Conservation (phyloP, 768 basidiomycete genomes). For the Antrodiella citrinella region DNA sequence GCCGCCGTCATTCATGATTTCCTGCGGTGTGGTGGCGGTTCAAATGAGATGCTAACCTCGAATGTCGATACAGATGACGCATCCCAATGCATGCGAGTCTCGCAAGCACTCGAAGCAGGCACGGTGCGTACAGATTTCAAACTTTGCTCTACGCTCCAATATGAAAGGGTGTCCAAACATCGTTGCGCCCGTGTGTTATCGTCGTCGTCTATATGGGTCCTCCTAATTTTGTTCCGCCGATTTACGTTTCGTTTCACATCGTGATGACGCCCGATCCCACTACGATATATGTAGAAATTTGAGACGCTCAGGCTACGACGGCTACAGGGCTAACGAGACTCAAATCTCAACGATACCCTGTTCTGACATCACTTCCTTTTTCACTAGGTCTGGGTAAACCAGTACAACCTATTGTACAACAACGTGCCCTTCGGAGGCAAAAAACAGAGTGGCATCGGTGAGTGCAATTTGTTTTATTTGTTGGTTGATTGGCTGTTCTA, state of each 20-base stretch:
- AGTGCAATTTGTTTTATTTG: too few relatives aligned
- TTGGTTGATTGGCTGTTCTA: too few relatives aligned
- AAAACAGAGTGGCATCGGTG: conserved; percentile 85
- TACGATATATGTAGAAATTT: neutral
- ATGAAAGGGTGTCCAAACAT: too few relatives aligned
- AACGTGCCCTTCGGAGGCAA: conserved; percentile 95
- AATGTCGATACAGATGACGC: conserved; percentile 50
- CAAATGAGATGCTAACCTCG: conserved; percentile 9
- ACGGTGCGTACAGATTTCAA: conserved; percentile 43
- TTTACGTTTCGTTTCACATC: neutral
- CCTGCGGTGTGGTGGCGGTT: neutral
- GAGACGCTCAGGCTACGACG: neutral
- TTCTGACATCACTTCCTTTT: conserved; percentile 6
- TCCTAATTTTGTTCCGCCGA: neutral
- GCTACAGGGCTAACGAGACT: neutral
- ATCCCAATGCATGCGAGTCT: conserved; percentile 83
- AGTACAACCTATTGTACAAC: conserved; percentile 76
- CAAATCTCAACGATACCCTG: conserved; percentile 9
- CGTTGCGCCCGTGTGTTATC: neutral
- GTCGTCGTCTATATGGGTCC: neutral
- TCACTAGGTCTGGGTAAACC: conserved; percentile 82
- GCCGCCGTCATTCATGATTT: neutral
- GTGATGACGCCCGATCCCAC: neutral
- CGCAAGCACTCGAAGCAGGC: conserved; percentile 80
- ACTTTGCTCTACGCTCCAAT: neutral